phyloP scores from a whole-genome alignment of 768 basidiomycete species.

The Nidula microcarpa region DNA sequence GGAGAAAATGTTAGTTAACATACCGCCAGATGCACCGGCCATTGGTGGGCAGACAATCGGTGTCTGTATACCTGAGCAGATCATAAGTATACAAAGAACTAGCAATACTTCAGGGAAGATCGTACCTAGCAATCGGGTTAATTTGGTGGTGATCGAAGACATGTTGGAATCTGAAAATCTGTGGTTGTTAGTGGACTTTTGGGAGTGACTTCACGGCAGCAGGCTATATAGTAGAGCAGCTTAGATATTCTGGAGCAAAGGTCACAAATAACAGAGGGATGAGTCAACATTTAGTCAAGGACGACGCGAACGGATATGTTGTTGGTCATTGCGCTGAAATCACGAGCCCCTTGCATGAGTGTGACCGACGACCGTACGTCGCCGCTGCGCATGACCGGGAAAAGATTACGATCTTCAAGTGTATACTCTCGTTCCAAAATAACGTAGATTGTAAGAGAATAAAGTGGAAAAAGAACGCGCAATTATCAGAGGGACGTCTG shows the following conservation, averaged over 20 bases:
- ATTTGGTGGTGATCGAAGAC: not conserved
- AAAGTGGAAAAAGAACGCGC: too few species aligned
- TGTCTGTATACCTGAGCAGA: slow-evolving; percentile 41
- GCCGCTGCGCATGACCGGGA: too few species aligned
- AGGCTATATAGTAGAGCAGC: too few species aligned
- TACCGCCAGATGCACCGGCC: slow-evolving; percentile 67
- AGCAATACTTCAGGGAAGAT: not conserved
- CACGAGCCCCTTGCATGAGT: not conserved
- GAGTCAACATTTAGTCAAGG: not conserved
- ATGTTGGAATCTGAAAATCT: not conserved
- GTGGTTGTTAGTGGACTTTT: not conserved
- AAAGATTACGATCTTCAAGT: too few species aligned
- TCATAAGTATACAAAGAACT: not conserved
- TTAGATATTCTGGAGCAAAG: not conserved
- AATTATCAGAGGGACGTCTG: too few species aligned
- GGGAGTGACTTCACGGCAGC: too few species aligned
- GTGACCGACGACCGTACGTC: too few species aligned
- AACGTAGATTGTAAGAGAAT: too few species aligned
- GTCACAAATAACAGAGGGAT: not conserved
- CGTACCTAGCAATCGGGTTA: slow-evolving; percentile 52
- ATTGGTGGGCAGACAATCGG: slow-evolving; percentile 70
- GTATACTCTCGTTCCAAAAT: too few species aligned
- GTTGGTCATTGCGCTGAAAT: not conserved
- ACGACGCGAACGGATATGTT: not conserved
- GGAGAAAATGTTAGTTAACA: not conserved